Conservation (phyloP, 1,284 basidiomycete species). For the Ceratobasidium sp. region DNA sequence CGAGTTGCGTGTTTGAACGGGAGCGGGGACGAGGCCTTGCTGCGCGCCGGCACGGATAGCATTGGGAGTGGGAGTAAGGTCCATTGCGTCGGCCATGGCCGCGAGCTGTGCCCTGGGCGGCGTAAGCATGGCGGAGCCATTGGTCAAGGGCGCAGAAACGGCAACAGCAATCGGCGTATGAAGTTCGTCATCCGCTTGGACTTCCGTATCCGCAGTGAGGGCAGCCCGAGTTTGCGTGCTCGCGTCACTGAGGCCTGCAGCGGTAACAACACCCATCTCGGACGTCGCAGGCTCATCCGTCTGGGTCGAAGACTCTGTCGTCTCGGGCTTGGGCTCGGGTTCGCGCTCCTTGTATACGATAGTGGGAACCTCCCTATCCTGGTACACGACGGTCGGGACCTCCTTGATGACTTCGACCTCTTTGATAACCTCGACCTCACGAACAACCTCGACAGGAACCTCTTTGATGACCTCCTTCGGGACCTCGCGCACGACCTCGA, state of each 20-base stretch:
- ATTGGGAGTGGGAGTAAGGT: constrained; percentile 42
- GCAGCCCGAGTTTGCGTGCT: constrained; percentile 26
- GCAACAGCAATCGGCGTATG: constrained; percentile 20
- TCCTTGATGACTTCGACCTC: constrained; percentile 55
- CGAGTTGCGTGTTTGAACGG: constrained; percentile 41
- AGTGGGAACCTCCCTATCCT: constrained; percentile 48
- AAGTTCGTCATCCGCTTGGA: constrained; percentile 33
- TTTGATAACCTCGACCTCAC: constrained; percentile 53
- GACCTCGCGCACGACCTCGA: constrained; percentile 52
- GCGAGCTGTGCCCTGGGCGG: constrained; percentile 12
- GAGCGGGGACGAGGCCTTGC: constrained; percentile 46
- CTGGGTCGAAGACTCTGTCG: constrained; percentile 42
- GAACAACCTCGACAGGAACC: constrained; percentile 50
- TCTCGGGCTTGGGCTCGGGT: constrained; percentile 49
- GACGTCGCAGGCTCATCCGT: constrained; percentile 43
- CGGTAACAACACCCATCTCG: constrained; percentile 55
- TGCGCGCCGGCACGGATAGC: constrained; percentile 46
- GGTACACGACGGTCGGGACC: constrained; percentile 49
- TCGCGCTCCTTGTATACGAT: constrained; percentile 46
- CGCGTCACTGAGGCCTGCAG: constrained; percentile 1
- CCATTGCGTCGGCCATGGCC: neutral
- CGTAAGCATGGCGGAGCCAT: constrained; percentile 11
- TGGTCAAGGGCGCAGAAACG: neutral
- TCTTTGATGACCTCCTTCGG: constrained; percentile 53
- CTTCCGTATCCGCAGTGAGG: constrained; percentile 23